Evolutionary conservation across 1,284 basidiomycete species (phyloP).

Genomic region (Xanthoconium separans): DNA sequence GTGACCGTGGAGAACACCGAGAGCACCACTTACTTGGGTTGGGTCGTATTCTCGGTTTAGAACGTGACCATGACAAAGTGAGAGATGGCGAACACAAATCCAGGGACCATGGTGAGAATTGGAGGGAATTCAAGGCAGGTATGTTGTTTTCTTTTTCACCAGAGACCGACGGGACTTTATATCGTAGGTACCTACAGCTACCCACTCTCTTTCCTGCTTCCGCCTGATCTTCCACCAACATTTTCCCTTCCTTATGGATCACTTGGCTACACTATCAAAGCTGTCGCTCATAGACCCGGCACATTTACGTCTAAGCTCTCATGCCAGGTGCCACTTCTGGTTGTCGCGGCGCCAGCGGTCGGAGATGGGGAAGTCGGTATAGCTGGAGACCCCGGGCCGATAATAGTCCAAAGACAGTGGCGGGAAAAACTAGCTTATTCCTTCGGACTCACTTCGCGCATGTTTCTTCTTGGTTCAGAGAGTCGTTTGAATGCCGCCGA

Average conservation of each 20-base stretch:
- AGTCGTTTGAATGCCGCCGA: constrained; percentile 4
- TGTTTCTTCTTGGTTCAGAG: constrained; percentile 72
- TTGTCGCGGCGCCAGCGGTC: constrained; percentile 79
- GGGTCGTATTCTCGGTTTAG: constrained; percentile 23
- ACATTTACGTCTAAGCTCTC: constrained; percentile 80
- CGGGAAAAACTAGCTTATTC: constrained; percentile 87
- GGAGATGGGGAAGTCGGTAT: constrained; percentile 54
- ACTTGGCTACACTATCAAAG: constrained; percentile 81
- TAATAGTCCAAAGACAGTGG: constrained; percentile 87
- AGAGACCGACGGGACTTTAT: not conserved
- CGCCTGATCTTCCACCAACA: constrained; percentile 79
- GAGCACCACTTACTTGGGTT: constrained; percentile 22
- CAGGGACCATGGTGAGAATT: constrained; percentile 55
- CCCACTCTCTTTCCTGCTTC: constrained; percentile 90
- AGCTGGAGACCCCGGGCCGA: constrained; percentile 32
- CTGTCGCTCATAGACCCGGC: constrained; percentile 84
- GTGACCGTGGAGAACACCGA: constrained; percentile 5
- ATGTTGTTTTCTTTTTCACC: constrained; percentile 17
- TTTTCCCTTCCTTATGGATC: constrained; percentile 79
- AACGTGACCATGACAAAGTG: constrained; percentile 16
- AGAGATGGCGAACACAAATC: constrained; percentile 15
- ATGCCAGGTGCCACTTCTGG: constrained; percentile 70
- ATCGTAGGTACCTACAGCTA: constrained; percentile 85
- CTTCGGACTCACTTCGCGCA: constrained; percentile 80
- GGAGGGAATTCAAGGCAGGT: constrained; percentile 94